Evolutionary conservation across 495 filamentous ascomycete species (phyloP).

Genomic region (Penicilliopsis zonata): DNA sequence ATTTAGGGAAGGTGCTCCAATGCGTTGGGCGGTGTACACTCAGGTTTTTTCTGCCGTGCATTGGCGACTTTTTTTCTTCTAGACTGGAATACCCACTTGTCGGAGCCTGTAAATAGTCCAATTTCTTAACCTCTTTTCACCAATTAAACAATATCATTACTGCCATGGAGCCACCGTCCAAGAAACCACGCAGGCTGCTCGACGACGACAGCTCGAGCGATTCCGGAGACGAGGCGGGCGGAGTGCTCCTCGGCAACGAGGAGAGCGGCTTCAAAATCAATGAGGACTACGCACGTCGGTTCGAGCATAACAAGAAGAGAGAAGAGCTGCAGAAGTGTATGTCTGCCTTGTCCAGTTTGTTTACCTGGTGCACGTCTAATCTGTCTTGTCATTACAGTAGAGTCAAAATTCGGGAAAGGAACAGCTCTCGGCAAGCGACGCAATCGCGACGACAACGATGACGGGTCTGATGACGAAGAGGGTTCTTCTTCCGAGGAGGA

Average conservation of each 20-base stretch:
- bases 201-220: constrained; percentile 45
- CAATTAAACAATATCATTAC: background rate
- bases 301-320: constrained; percentile 93
- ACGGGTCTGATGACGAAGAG: constrained; percentile 37
- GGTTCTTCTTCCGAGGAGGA: constrained; percentile 59
- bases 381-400: constrained; percentile 39
- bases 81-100: background rate
- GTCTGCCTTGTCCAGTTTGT: constrained; percentile 13
- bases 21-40: constrained; percentile 7
- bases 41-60: constrained; percentile 12
- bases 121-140: no score
- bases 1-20: constrained; percentile 8
- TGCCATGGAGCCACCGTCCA: constrained; percentile 34
- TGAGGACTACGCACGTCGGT: constrained; percentile 74
- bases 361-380: constrained; percentile 1
- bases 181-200: constrained; percentile 32
- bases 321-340: constrained; percentile 75
- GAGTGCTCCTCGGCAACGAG: constrained; percentile 27
- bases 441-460: constrained; percentile 19
- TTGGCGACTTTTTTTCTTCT: constrained; percentile 19
- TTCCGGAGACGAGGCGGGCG: constrained; percentile 39
- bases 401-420: constrained; percentile 66
- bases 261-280: constrained; percentile 65
- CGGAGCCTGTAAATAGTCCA: no score
- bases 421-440: constrained; percentile 19